Percentiles rank a stretch among this genome's conserved stretches.
Conservation (phyloP, 2,329 filamentous ascomycete species). For the Alternaria metachromatica region DNA sequence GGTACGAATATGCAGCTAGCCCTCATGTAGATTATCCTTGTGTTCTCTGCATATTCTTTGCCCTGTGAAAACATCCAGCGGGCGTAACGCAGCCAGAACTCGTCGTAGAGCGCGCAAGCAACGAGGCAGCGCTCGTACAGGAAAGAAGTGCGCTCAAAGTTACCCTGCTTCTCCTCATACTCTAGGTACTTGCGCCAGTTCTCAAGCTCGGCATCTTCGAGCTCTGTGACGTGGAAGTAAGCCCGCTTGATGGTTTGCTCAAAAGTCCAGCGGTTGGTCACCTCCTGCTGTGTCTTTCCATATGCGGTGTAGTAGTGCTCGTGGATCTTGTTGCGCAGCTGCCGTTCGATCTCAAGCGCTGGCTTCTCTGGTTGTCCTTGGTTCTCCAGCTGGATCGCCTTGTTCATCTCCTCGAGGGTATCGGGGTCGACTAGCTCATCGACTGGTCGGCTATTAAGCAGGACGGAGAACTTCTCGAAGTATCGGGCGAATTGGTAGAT, state of each 20-base stretch:
- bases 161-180: conserved; percentile 87
- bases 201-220: conserved; percentile 81
- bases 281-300: conserved; percentile 81
- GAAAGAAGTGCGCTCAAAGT: conserved; percentile 76
- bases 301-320: conserved; percentile 82
- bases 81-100: conserved; percentile 97
- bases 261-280: conserved; percentile 91
- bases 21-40: conserved; percentile 88
- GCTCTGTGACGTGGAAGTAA: conserved; percentile 94
- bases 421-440: conserved; percentile 74
- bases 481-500: conserved; percentile 97
- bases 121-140: conserved; percentile 94
- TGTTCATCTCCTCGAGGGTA: conserved; percentile 69
- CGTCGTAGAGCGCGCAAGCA: conserved; percentile 92
- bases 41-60: conserved; percentile 76
- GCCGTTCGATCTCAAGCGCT: conserved; percentile 82
- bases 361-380: conserved; percentile 61
- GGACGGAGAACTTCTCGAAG: conserved; percentile 84
- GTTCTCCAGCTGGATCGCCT: conserved; percentile 74
- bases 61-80: conserved; percentile 81
- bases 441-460: conserved; percentile 74
- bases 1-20: conserved; percentile 86
- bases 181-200: conserved; percentile 98
- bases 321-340: conserved; percentile 81
- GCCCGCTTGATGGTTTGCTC: conserved; percentile 94